Evolutionary conservation across 2,329 filamentous ascomycete genomes (phyloP).

Genomic region (Pezicula neosporulosa): DNA sequence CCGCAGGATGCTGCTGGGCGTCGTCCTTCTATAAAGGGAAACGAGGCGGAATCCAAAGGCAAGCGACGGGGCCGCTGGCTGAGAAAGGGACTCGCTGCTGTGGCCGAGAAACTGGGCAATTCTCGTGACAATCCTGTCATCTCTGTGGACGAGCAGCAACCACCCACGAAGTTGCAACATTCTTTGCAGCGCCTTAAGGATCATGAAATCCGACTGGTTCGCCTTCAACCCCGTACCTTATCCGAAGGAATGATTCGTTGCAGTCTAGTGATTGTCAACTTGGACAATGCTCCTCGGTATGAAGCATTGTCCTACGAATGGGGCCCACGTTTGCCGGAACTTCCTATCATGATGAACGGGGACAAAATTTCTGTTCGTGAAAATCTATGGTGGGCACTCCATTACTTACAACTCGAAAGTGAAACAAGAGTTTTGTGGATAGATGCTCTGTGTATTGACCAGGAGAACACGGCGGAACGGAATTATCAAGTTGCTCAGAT

Average conservation of each 20-base stretch:
- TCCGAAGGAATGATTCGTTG: not conserved
- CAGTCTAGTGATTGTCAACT: not conserved
- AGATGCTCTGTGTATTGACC: slow-evolving; percentile 17
- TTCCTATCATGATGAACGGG: not conserved
- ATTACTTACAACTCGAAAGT: not conserved
- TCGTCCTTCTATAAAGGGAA: not conserved
- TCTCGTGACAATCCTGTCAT: not conserved
- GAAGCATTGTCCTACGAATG: slow-evolving; percentile 2
- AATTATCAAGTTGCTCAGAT: slow-evolving; percentile 15
- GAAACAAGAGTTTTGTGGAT: slow-evolving; percentile 6
- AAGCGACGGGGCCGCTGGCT: not conserved
- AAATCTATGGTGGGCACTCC: slow-evolving; percentile 5
- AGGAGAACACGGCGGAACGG: slow-evolving; percentile 9
- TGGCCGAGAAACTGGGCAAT: not conserved
- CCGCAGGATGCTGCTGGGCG: not conserved
- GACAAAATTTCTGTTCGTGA: not conserved
- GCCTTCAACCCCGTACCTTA: not conserved
- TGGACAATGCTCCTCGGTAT: not conserved
- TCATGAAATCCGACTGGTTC: not conserved
- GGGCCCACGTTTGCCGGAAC: not conserved
- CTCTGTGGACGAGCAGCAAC: not conserved
- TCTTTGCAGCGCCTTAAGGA: not conserved
- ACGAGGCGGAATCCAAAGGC: not conserved
- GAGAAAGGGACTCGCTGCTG: not conserved
- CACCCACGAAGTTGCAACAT: not conserved